phyloP scores from a whole-genome alignment of 139 green algal species.

The Pedinophyceae sp. region DNA sequence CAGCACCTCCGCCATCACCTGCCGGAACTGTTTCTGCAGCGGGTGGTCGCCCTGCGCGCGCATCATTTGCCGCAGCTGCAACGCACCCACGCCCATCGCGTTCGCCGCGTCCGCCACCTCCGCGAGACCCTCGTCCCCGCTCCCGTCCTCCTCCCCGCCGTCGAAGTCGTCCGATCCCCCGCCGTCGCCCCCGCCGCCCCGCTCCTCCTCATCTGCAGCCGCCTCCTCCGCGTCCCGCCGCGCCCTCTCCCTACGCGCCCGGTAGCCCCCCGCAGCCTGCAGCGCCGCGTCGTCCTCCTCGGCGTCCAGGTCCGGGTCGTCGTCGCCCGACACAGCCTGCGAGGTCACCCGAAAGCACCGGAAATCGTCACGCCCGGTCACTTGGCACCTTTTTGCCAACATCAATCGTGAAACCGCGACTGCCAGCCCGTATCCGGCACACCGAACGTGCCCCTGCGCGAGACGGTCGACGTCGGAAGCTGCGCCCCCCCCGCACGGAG shows the following conservation, averaged over 20 bases:
- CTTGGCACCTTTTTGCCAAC: not conserved
- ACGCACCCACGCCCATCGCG: too few relatives aligned
- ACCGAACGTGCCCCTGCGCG: too few relatives aligned
- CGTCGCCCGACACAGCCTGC: constrained; percentile 5
- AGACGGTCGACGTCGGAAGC: too few relatives aligned
- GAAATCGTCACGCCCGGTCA: constrained; percentile 1
- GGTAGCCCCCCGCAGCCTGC: constrained; percentile 18
- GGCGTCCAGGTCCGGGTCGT: constrained; percentile 9
- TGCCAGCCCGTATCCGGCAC: too few relatives aligned
- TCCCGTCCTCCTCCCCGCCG: too few relatives aligned
- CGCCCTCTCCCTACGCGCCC: constrained; percentile 1
- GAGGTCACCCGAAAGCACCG: too few relatives aligned
- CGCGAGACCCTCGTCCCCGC: constrained; percentile 5
- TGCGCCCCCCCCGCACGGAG: too few relatives aligned
- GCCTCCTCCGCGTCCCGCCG: constrained; percentile 17
- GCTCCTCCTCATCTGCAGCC: constrained; percentile 20
- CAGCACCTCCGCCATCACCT: constrained; percentile 20
- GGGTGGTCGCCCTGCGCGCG: constrained; percentile 47
- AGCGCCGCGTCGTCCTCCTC: constrained; percentile 8
- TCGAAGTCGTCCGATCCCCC: too few relatives aligned
- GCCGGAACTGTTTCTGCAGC: constrained; percentile 37
- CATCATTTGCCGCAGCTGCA: constrained; percentile 31
- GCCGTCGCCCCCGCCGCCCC: constrained; percentile 17
- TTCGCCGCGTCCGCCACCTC: constrained; percentile 6
- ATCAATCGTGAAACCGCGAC: constrained; percentile 1